A percentile compares a stretch with the other conserved stretches of the same genome.
phyloP scores from a whole-genome alignment of 2,329 filamentous ascomycete genomes.

The Ilyonectria sp. region DNA sequence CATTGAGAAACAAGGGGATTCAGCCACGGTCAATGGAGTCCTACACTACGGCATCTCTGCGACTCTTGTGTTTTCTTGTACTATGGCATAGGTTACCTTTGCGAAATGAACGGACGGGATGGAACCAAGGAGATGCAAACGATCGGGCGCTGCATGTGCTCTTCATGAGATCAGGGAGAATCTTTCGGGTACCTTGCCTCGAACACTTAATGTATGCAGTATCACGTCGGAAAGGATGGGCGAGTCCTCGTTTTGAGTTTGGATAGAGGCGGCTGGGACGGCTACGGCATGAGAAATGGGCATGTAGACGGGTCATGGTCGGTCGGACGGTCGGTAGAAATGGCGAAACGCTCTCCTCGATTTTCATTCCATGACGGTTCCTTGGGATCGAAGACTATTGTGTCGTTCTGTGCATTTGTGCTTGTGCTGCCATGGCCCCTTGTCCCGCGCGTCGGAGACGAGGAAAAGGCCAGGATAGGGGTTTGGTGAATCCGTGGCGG shows the following conservation, averaged over 20 bases:
- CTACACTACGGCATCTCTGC: conserved; percentile 1
- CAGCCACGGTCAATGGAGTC: conserved; percentile 5
- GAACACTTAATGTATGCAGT: conserved; percentile 44
- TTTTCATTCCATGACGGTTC: neutral
- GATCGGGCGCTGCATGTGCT: conserved; percentile 7
- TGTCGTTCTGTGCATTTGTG: conserved; percentile 3
- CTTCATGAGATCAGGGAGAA: conserved; percentile 19
- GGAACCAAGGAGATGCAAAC: conserved; percentile 13
- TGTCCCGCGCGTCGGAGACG: neutral
- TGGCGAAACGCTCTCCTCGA: conserved; percentile 36
- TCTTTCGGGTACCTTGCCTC: conserved; percentile 40
- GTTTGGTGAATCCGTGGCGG: neutral
- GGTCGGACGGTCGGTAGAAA: conserved; percentile 31
- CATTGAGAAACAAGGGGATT: conserved; percentile 24
- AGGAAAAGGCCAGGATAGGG: neutral
- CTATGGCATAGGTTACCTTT: conserved; percentile 31
- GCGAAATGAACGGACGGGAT: conserved; percentile 29
- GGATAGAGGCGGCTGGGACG: conserved; percentile 25
- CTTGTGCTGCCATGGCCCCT: neutral
- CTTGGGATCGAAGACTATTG: neutral
- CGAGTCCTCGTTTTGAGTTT: conserved; percentile 21
- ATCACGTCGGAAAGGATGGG: conserved; percentile 43
- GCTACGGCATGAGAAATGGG: conserved; percentile 24
- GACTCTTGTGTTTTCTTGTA: conserved; percentile 38
- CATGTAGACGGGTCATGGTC: conserved; percentile 26